Evolutionary conservation across 306 rosid genomes (phyloP), one percentile per base, ranked within the genome.

Genomic region (Acmispon strigosus): DNA sequence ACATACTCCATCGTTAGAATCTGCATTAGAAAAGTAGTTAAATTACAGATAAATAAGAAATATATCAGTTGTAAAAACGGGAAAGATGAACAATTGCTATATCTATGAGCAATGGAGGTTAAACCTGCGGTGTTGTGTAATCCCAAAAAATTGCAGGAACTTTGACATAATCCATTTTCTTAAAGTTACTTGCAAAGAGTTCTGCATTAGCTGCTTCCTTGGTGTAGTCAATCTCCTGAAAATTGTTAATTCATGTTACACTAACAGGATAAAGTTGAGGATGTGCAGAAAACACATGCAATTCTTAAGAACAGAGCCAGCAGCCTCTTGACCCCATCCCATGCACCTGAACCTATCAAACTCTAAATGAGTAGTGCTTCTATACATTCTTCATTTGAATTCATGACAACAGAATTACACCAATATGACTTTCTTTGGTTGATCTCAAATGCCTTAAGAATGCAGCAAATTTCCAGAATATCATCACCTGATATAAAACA

Each of bases 221-320:
- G 81, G 96, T 94, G 86, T 94, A 94, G 84, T 94, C 99, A 78
- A 94, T 94, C 86, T 94, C 99, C 99, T 94, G 97, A 84, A 83
- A 78, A 67, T 45, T 53, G 42, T 75, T 53, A 54, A 72, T 50
- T 47, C 55, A 8, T 32, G 72, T 75, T 32, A 68, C 75, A 66
- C 66, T 47, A 72, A 62, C 56, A 50, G 64, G 29, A 27, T 24
- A 48, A 66, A 64, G 59, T 34, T 71, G 61, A 70, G 70, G 55
- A 72, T 42, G 70, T 24, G 66, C 39, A 48, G 34, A 52, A 20
- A 67, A 63, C 53, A 52, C 17, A 44, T 60, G 61, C 44, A 70
- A 64, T 42, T 61, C 65, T 71, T 52, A 50, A 44, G 55, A 43
- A 53, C 54, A 53, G 50, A 55, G 48, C 62, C 41, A 56, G 29